A percentile compares a stretch with the other conserved stretches of the same genome.
Conservation (phyloP, 2,329 filamentous ascomycete species). For the Grosmannia clavigera region DNA sequence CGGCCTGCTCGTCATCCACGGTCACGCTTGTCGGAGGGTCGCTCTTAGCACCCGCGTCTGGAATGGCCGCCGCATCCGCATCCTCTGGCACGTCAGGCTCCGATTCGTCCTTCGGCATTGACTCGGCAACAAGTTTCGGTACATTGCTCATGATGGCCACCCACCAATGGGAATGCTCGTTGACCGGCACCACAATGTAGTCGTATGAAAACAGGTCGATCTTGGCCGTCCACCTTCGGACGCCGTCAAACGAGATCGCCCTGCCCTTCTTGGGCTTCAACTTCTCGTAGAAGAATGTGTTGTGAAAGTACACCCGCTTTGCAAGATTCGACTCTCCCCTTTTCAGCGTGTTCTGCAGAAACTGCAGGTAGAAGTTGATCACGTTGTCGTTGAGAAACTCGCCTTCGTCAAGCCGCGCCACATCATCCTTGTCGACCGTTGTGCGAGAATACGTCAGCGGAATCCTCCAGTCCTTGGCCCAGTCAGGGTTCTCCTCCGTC, state of each 20-base stretch:
- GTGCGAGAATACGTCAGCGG: constrained; percentile 55
- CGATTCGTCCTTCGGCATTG: neutral
- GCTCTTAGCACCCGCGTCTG: neutral
- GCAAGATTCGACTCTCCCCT: constrained; percentile 40
- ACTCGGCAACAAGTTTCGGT: constrained; percentile 39
- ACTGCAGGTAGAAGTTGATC: constrained; percentile 76
- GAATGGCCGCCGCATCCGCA: neutral
- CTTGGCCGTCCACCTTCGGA: constrained; percentile 77
- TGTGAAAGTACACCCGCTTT: constrained; percentile 72
- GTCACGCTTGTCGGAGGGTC: neutral
- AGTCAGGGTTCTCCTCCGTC: constrained; percentile 24
- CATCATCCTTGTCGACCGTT: constrained; percentile 58
- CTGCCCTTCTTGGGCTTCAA: constrained; percentile 49
- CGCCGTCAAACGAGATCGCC: constrained; percentile 69
- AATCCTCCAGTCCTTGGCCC: constrained; percentile 31
- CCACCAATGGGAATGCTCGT: constrained; percentile 84
- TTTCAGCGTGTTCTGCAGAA: constrained; percentile 50
- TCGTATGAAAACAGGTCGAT: constrained; percentile 77
- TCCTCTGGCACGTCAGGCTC: neutral
- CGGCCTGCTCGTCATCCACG: neutral
- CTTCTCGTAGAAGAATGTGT: constrained; percentile 79
- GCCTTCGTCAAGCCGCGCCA: constrained; percentile 66
- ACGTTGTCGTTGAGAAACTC: constrained; percentile 89
- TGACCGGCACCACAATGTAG: constrained; percentile 85
- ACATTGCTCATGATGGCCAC: constrained; percentile 91